Evolutionary conservation across 2,329 filamentous ascomycete genomes (phyloP).

Genomic region (Botrytis porri): DNA sequence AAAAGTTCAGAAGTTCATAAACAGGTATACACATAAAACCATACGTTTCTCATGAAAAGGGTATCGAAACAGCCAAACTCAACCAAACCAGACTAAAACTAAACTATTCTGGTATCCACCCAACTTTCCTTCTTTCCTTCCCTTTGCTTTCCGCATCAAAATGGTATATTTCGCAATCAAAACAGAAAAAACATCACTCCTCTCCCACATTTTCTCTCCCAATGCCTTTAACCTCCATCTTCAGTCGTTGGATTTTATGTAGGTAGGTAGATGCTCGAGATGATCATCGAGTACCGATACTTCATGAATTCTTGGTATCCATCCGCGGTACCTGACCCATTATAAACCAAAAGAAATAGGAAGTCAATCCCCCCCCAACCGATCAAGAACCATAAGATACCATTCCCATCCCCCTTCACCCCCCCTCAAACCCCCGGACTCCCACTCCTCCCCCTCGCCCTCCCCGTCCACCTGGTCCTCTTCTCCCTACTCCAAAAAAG

Average conservation of each 20-base stretch:
- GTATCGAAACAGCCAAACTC: neutral
- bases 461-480: constrained; percentile 50
- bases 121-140: neutral
- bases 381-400: neutral
- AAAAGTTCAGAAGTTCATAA: neutral
- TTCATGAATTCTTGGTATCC: neutral
- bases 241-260: neutral
- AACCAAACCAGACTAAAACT: neutral
- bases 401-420: neutral
- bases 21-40: neutral
- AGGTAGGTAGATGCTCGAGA: neutral
- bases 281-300: too few species aligned
- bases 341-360: neutral
- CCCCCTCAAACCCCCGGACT: constrained; percentile 13
- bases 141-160: neutral
- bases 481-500: constrained; percentile 57
- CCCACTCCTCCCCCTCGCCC: constrained; percentile 5
- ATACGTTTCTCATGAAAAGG: neutral
- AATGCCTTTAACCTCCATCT: neutral
- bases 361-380: too few species aligned
- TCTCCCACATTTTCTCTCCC: neutral
- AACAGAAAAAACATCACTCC: neutral
- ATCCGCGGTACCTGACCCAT: neutral
- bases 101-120: neutral
- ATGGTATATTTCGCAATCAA: neutral